Evolutionary conservation across 805 yeast genomes (phyloP).

Genomic region (Spathaspora hagerdaliae): DNA sequence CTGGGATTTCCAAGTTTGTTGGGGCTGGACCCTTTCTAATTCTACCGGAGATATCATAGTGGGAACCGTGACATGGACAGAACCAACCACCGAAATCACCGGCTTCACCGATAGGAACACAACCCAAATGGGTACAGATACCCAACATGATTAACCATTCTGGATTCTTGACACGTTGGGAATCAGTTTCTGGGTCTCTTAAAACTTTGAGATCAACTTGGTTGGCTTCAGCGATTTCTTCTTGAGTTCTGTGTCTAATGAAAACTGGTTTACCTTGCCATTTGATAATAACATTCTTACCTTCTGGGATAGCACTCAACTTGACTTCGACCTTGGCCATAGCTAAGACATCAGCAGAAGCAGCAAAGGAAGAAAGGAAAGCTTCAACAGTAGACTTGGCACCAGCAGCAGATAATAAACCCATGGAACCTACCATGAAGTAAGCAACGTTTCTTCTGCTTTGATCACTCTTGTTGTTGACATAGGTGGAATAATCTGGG

Average conservation of each 20-base stretch:
- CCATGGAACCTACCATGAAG: conserved; percentile 97
- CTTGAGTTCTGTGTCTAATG: conserved; percentile 95
- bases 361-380: conserved; percentile 89
- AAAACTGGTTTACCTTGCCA: conserved; percentile 99
- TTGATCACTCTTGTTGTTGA: conserved; percentile 69
- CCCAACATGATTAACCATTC: conserved; percentile 99
- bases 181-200: conserved; percentile 93
- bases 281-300: conserved; percentile 96
- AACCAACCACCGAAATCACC: conserved; percentile 99
- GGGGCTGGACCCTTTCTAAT: conserved; percentile 99
- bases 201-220: conserved; percentile 66
- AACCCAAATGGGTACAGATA: conserved; percentile 99
- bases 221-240: conserved; percentile 94
- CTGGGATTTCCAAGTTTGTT: conserved; percentile 93
- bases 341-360: conserved; percentile 98
- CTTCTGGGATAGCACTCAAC: conserved; percentile 89
- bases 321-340: conserved; percentile 99
- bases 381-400: conserved; percentile 95
- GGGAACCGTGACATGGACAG: conserved; percentile 99
- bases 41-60: conserved; percentile 99
- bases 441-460: conserved; percentile 79
- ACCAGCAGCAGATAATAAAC: conserved; percentile 85
- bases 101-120: conserved; percentile 99
- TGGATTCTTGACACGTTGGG: conserved; percentile 93
- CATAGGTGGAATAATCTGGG: conserved; percentile 82